Conservation (phyloP, 192 early-diverging fungal species). For the Coemansia sp. region DNA sequence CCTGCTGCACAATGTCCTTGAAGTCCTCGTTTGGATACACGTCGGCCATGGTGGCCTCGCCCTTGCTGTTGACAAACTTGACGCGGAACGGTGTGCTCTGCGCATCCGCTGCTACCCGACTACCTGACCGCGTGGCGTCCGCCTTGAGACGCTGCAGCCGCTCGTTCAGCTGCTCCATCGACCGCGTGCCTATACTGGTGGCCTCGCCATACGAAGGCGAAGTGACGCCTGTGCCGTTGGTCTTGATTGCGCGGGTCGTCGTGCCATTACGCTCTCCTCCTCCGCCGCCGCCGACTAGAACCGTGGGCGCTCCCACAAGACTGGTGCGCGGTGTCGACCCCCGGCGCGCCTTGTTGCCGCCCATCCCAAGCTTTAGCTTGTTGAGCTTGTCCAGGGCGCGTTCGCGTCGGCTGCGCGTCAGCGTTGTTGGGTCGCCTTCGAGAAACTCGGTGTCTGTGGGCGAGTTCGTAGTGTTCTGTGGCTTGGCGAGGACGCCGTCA, state of each 20-base stretch:
- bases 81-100: constrained; percentile 29
- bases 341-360: constrained; percentile 37
- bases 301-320: constrained; percentile 20
- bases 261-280: neutral
- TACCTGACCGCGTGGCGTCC: constrained; percentile 1
- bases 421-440: constrained; percentile 4
- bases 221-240: constrained; percentile 5
- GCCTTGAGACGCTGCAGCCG: constrained; percentile 28
- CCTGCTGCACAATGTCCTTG: constrained; percentile 32
- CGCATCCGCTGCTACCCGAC: neutral
- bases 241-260: constrained; percentile 9
- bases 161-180: constrained; percentile 25
- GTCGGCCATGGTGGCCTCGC: constrained; percentile 45
- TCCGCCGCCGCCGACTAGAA: constrained; percentile 3
- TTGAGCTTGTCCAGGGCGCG: neutral
- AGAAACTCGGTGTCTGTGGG: constrained; percentile 1
- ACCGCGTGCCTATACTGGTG: constrained; percentile 4
- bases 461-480: neutral
- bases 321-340: constrained; percentile 40
- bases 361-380: constrained; percentile 23
- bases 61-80: constrained; percentile 45
- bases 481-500: neutral
- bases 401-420: constrained; percentile 22
- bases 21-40: constrained; percentile 40
- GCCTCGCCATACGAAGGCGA: constrained; percentile 11